Base-by-base conservation (phyloP, 192 early-diverging fungal species). In the Entomortierella lignicola region DNA sequence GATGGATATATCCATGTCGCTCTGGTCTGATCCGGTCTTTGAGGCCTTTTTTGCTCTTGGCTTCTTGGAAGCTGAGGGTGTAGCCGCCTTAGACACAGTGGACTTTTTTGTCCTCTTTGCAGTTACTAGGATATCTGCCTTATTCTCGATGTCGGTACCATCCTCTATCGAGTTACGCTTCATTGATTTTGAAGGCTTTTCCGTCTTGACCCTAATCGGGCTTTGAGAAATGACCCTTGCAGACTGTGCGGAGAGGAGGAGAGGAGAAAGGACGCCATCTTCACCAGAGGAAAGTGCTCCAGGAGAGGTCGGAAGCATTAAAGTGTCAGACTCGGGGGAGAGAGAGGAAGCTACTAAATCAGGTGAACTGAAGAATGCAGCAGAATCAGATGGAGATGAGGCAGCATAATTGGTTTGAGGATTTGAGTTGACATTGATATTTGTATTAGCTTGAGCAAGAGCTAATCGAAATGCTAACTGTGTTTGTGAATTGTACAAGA, bases 121-220 rank as follows among this genome's bases (percentile, higher is more conserved):
- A 39, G 55, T 34, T 71, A 44, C 52, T 30, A 72, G 23, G 30
- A 67, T 20, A 48, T 69, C 37, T 1, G 72, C 20, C 53, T 67
- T 69, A 29, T 44, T 55, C 23, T 72, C 63, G 23, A 21, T 43
- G 34, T 77, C 72, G 3, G 41, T 42, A 15, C 59, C 54, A 55
- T 81, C 80, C 15, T 81, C 80, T 50, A 65, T 53, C 27, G 74
- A 71, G 39, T 73, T 71, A 18, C 80, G 80, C 54, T 81, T 81
- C 10, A 48, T 50, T 11, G 68, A 59, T 37, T 70, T 79, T 27
- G 42, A 31, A 20, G 58, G n/a, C 73, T 77, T 77, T 59, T 77
- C 73, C 11, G 66, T 44, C 55, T 68, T 77, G 55, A 69, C 37
- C 32, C 64, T 77, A 20, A 42, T 58, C 37, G 57, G 32, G 20